Conservation (phyloP, 2,329 filamentous ascomycete genomes). For the Didymellaceae sp. region DNA sequence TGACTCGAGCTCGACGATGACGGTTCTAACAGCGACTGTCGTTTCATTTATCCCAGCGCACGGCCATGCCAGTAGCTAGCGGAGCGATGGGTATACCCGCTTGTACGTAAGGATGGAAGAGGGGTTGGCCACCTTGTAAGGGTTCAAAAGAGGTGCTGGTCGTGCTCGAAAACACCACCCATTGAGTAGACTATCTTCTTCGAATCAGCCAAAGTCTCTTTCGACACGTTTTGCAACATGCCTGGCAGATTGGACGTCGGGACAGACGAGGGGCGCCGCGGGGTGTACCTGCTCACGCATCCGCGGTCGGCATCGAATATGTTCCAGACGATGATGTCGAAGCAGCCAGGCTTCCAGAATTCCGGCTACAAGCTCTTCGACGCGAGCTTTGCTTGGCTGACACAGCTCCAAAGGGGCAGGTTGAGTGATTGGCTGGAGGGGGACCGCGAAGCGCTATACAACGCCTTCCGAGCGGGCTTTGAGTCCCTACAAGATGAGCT, state of each 20-base stretch:
- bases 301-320: slow-evolving; percentile 28
- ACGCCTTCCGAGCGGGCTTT: slow-evolving; percentile 11
- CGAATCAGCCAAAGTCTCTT: neutral
- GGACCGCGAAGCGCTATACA: slow-evolving; percentile 12
- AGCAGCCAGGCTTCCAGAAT: slow-evolving; percentile 22
- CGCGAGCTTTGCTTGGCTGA: slow-evolving; percentile 8
- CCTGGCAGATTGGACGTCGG: slow-evolving; percentile 1
- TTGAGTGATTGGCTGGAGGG: slow-evolving; percentile 18
- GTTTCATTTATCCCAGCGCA: neutral
- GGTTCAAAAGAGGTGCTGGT: too few relatives aligned
- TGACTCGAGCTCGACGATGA: neutral
- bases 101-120: neutral
- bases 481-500: slow-evolving; percentile 22
- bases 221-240: neutral
- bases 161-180: too few relatives aligned
- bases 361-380: slow-evolving; percentile 25
- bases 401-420: slow-evolving; percentile 11
- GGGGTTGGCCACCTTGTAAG: too few relatives aligned
- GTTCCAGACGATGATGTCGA: slow-evolving; percentile 30
- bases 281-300: slow-evolving; percentile 27
- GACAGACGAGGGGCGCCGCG: neutral
- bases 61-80: neutral
- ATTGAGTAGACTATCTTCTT: neutral
- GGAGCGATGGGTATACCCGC: neutral
- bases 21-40: neutral